These are phyloP conservation scores for Cryptococcus maquisensis DNA, from an alignment of 1,284 basidiomycete genomes.

Conservation along the genomic window DNA sequence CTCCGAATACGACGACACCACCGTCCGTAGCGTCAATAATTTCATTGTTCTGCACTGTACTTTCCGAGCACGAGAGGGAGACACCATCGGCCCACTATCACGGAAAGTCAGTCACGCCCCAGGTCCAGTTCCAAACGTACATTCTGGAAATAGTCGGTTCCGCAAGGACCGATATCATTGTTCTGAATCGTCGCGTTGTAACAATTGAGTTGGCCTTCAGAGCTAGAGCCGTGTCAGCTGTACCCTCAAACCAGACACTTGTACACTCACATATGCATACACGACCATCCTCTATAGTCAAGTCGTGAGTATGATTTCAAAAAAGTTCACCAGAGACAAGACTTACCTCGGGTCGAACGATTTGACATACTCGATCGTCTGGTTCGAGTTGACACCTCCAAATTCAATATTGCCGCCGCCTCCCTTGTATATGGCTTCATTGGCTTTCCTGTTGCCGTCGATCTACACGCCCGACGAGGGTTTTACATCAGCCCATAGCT, in stretches of 20 bases:
- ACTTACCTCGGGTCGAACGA: conserved; percentile 39
- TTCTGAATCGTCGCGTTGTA: conserved; percentile 63
- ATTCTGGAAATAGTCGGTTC: conserved; percentile 32
- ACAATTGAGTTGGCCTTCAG: conserved; percentile 63
- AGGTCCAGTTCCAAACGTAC: conserved; percentile 10
- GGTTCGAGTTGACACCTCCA: conserved; percentile 43
- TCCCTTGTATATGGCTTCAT: conserved; percentile 29
- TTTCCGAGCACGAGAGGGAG: conserved; percentile 66
- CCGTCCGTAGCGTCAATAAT: conserved; percentile 65
- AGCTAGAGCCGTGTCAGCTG: conserved; percentile 15
- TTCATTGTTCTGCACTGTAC: conserved; percentile 65
- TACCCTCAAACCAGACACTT: not conserved
- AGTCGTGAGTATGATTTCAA: not conserved
- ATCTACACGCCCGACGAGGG: conserved; percentile 32
- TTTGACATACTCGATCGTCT: conserved; percentile 40
- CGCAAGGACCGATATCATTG: conserved; percentile 63
- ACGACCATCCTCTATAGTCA: conserved; percentile 35
- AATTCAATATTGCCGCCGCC: conserved; percentile 46
- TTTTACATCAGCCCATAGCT: not conserved
- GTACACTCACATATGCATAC: conserved; percentile 36
- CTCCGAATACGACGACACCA: conserved; percentile 74
- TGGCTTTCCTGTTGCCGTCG: conserved; percentile 41
- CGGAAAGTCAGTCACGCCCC: not conserved
- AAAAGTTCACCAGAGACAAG: not conserved
- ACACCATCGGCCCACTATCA: conserved; percentile 75